These are phyloP conservation scores for Gonapodya prolifera DNA, from an alignment of 192 early-diverging fungal genomes.

Conservation along the genomic window DNA sequence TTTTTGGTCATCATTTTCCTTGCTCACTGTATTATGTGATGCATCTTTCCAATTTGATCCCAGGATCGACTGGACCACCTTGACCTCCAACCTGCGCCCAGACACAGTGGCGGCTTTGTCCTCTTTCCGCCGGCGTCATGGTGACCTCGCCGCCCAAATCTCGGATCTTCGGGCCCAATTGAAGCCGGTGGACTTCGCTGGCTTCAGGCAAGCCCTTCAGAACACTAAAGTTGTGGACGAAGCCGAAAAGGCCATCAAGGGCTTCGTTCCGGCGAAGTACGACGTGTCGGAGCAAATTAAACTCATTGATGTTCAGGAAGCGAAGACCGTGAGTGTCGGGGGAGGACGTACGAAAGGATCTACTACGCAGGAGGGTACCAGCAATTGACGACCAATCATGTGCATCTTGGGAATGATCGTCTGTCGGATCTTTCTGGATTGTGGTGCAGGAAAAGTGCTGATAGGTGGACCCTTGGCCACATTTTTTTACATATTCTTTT, in stretches of 20 bases:
- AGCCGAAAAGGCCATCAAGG: constrained; percentile 70
- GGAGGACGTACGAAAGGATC: background rate
- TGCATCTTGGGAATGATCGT: background rate
- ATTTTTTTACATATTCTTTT: background rate
- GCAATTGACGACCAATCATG: background rate
- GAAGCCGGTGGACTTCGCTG: constrained; percentile 72
- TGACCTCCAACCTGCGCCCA: constrained; percentile 68
- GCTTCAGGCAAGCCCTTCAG: constrained; percentile 77
- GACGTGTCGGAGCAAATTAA: constrained; percentile 77
- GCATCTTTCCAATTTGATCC: too few relatives aligned
- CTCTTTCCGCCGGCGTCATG: constrained; percentile 91
- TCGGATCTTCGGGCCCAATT: constrained; percentile 69
- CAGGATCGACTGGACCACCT: constrained; percentile 79
- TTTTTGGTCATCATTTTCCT: too few relatives aligned
- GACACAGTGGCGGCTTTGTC: constrained; percentile 76
- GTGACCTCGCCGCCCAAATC: constrained; percentile 74
- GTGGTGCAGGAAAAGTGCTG: background rate
- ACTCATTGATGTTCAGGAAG: constrained; percentile 61
- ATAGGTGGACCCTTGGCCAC: too few relatives aligned
- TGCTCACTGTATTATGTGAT: too few relatives aligned
- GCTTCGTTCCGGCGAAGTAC: constrained; percentile 68
- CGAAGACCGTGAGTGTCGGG: constrained; percentile 51
- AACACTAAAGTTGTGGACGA: constrained; percentile 83
- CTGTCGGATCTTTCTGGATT: background rate
- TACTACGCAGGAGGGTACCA: too few relatives aligned